Percentiles rank a stretch among this genome's conserved stretches.
Conservation (phyloP, 176 grass and related monocot species). For the Pontederia paniculata region DNA sequence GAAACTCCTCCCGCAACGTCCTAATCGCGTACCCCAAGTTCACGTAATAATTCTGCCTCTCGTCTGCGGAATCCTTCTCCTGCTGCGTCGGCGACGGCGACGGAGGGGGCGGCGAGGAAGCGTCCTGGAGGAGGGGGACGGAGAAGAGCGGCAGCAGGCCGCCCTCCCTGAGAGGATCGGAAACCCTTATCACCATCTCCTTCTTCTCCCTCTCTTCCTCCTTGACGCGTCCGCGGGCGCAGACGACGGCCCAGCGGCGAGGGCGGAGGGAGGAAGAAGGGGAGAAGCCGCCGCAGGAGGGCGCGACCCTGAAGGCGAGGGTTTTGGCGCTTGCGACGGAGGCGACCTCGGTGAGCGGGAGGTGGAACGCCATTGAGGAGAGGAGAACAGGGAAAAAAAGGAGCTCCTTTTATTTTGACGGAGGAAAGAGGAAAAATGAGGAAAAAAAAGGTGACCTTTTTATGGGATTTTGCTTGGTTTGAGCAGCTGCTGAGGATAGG, state of each 20-base stretch:
- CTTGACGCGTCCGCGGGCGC: constrained; percentile 29
- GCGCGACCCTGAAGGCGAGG: neutral
- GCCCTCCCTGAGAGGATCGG: constrained; percentile 49
- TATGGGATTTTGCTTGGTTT: too few species aligned
- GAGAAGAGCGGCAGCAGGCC: constrained; percentile 37
- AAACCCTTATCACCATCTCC: constrained; percentile 47
- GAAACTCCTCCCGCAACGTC: constrained; percentile 82
- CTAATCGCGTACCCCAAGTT: constrained; percentile 94
- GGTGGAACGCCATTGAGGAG: constrained; percentile 35
- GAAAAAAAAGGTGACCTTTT: too few species aligned
- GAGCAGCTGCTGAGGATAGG: too few species aligned
- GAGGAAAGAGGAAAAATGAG: too few species aligned
- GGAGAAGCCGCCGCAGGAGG: neutral
- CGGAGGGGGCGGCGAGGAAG: constrained; percentile 11
- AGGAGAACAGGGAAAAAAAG: too few species aligned
- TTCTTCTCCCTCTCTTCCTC: constrained; percentile 30
- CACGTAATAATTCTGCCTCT: constrained; percentile 67
- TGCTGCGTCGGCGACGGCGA: constrained; percentile 19
- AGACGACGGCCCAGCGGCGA: neutral
- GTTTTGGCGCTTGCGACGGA: constrained; percentile 14
- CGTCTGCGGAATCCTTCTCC: constrained; percentile 40
- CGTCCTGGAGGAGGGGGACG: constrained; percentile 26
- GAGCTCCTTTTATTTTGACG: neutral
- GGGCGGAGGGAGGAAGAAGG: neutral
- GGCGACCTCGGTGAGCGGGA: constrained; percentile 50